A percentile compares a stretch with the other conserved stretches of the same genome.
Evolutionary conservation across 805 yeast species (phyloP).

Genomic region (Wickerhamomyces ciferrii): DNA sequence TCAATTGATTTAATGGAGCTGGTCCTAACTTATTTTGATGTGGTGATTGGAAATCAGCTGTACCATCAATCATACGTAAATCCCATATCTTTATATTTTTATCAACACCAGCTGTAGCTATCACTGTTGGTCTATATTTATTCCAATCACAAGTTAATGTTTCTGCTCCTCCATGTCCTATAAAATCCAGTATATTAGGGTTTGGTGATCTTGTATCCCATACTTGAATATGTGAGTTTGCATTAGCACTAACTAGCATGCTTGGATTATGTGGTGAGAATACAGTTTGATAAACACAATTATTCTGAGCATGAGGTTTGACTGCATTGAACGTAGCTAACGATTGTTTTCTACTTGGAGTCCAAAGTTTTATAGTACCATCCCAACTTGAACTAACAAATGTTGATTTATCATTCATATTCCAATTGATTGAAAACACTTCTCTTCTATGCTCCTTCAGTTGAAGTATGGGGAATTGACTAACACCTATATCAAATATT

Average conservation of each 20-base stretch:
- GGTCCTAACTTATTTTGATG: slow-evolving; percentile 43
- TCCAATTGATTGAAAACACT: slow-evolving; percentile 73
- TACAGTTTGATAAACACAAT: slow-evolving; percentile 74
- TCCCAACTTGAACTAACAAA: slow-evolving; percentile 91
- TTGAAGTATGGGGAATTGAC: slow-evolving; percentile 66
- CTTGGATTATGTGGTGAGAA: slow-evolving; percentile 85
- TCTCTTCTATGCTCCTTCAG: slow-evolving; percentile 76
- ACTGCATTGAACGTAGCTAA: slow-evolving; percentile 46
- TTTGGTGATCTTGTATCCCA: slow-evolving; percentile 77
- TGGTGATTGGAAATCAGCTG: slow-evolving; percentile 20
- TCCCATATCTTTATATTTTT: slow-evolving; percentile 86
- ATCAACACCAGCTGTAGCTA: slow-evolving; percentile 93
- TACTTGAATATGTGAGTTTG: slow-evolving; percentile 65
- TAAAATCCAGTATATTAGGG: slow-evolving; percentile 51
- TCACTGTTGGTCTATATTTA: slow-evolving; percentile 71
- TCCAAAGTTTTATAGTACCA: slow-evolving; percentile 79
- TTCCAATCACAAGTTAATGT: slow-evolving; percentile 83
- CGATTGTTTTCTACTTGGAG: slow-evolving; percentile 53
- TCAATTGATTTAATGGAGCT: slow-evolving; percentile 68
- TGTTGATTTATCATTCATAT: slow-evolving; percentile 55
- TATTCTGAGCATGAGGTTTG: slow-evolving; percentile 26
- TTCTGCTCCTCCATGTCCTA: slow-evolving; percentile 80
- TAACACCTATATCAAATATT: slow-evolving; percentile 68
- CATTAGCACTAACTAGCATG: slow-evolving; percentile 63
- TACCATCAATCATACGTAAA: slow-evolving; percentile 51